Conservation (phyloP, 495 filamentous ascomycete species). For the Penicillium nucicola region DNA sequence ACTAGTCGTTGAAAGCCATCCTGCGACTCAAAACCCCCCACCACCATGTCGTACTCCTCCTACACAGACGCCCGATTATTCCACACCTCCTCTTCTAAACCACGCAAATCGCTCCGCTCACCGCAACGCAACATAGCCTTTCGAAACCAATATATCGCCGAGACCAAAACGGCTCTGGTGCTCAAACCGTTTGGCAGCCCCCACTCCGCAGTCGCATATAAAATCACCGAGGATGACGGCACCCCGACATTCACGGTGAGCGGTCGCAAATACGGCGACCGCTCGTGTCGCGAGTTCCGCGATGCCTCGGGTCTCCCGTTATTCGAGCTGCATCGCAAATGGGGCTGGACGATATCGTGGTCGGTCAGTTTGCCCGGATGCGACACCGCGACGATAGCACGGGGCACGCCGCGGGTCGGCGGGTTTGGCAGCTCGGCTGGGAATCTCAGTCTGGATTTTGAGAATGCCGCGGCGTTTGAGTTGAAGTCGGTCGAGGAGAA, state of each 20-base stretch:
- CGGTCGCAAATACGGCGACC: constrained; percentile 19
- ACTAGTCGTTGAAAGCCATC: no score
- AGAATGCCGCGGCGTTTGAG: constrained; percentile 19
- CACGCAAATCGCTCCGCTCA: constrained; percentile 12
- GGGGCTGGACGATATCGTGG: constrained; percentile 13
- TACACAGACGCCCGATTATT: constrained; percentile 15
- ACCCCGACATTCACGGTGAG: constrained; percentile 17
- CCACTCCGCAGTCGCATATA: constrained; percentile 18
- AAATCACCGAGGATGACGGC: constrained; percentile 21
- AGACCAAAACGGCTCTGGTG: constrained; percentile 18
- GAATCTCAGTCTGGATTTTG: constrained; percentile 23
- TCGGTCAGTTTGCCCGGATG: constrained; percentile 24
- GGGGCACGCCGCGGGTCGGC: constrained; percentile 10
- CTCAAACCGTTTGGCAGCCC: constrained; percentile 17
- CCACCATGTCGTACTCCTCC: constrained; percentile 15
- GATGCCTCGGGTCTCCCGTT: constrained; percentile 26
- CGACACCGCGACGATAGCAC: constrained; percentile 10
- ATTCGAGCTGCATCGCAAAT: constrained; percentile 24
- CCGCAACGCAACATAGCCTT: constrained; percentile 24
- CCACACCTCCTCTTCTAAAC: constrained; percentile 3
- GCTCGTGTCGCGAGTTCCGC: constrained; percentile 25
- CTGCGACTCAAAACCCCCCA: background rate
- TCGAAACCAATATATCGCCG: constrained; percentile 19
- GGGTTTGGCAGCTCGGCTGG: background rate
- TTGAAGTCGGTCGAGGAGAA: constrained; percentile 17